Evolutionary conservation across 768 basidiomycete genomes (phyloP), one percentile per base, ranked within the genome.

Genomic region (Dioszegia hungarica): DNA sequence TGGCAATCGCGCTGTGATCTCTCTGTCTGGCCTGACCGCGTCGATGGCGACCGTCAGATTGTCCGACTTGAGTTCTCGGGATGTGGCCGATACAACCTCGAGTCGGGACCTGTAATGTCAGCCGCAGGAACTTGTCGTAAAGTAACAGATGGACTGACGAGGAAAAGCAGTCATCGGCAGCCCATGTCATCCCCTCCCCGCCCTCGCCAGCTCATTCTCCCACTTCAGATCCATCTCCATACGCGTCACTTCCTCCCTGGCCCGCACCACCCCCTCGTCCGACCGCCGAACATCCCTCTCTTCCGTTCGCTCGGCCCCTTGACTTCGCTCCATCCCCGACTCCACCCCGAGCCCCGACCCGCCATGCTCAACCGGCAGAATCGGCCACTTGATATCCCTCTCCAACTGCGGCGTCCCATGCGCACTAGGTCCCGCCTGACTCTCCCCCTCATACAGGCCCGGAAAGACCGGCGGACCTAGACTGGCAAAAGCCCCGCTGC

Each of bases 381-480:
- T 51, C 24, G 49, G 49, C 49, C 49, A 51, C n/a, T 51, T 51
- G 36, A 51, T 51, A 38, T 51, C 49, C 36, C 49, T 37, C 36
- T 51, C 49, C 49, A 51, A 15, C 22, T 51, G 36, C 17, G 49
- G 49, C 20, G 49, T 51, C 22, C 49, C 49, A 9, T 8, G 41
- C 9, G 11, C 11, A 25, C 49, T 51, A 17, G 49, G 49, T 6
- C 49, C 49, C 11, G 49, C 49, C 27, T 51, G 22, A 10, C 31
- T 22, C 14, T 51, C 20, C 24, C 5, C 10, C 3, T 27, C 27
- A 5, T 12, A 31, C 11, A 10, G 31, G 22, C 28, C 11, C n/a
- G 49, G 49, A 17, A 33, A 10, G 19, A n/a, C 31, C 24, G 19
- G 34, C 12, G 34, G 34, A 4, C 22, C 36, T 9, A 34, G 47